phyloP scores from a whole-genome alignment of 1,284 basidiomycete genomes.

The Tilletiopsis washingtonensis region DNA sequence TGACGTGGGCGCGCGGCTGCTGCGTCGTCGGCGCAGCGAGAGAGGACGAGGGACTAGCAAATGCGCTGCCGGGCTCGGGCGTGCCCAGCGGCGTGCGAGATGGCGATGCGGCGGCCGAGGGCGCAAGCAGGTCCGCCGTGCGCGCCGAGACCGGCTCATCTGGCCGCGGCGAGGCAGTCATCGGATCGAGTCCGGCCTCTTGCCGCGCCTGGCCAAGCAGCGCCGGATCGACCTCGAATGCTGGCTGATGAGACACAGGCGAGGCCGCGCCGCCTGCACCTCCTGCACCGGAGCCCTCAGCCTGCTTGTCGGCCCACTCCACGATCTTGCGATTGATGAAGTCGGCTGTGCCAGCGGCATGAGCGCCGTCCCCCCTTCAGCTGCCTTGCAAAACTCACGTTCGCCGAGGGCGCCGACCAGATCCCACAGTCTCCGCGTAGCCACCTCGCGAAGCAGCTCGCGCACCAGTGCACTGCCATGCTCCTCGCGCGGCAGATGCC shows the following conservation, averaged over 20 bases:
- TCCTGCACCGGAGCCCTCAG: too few relatives aligned
- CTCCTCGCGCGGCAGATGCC: constrained; percentile 22
- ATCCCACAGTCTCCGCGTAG: constrained; percentile 35
- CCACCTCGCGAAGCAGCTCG: constrained; percentile 27
- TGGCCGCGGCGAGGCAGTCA: too few relatives aligned
- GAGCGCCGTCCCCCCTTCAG: neutral
- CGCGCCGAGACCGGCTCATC: too few relatives aligned
- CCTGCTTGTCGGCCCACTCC: constrained; percentile 16
- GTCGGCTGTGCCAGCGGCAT: constrained; percentile 13
- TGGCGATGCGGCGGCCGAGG: too few relatives aligned
- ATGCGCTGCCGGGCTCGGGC: too few relatives aligned
- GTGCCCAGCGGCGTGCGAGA: too few relatives aligned
- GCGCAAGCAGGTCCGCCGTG: too few relatives aligned
- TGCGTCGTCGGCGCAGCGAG: neutral
- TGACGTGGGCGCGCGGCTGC: neutral
- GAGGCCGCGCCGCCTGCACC: neutral
- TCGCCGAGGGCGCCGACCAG: constrained; percentile 29
- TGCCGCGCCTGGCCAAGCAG: neutral
- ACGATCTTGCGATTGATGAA: constrained; percentile 37
- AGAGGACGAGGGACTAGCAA: too few relatives aligned
- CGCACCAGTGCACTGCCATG: constrained; percentile 22
- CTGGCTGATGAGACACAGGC: neutral
- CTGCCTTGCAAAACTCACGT: constrained; percentile 1
- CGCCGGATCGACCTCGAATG: neutral
- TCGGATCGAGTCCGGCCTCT: too few relatives aligned